Conservation (phyloP, 2,329 filamentous ascomycete genomes). For the Cladosporium phlei region DNA sequence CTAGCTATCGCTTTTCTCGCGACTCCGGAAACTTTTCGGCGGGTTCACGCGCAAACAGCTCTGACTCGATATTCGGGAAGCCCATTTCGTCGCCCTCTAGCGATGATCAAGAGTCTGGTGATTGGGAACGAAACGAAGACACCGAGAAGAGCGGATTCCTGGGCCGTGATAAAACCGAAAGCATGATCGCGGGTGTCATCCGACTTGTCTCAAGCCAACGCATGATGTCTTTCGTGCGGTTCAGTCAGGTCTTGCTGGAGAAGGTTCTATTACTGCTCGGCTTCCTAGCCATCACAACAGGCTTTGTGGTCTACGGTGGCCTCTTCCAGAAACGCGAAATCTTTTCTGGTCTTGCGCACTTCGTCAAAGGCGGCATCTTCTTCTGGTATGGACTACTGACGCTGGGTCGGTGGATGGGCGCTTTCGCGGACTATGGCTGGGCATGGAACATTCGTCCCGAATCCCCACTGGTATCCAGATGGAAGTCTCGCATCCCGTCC, state of each 20-base stretch:
- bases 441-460: constrained; percentile 83
- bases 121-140: constrained; percentile 34
- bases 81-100: constrained; percentile 12
- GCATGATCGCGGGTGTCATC: constrained; percentile 23
- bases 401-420: constrained; percentile 82
- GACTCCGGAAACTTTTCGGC: constrained; percentile 33
- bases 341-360: constrained; percentile 86
- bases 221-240: constrained; percentile 53
- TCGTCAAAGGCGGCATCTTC: constrained; percentile 91
- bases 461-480: constrained; percentile 53
- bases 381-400: constrained; percentile 88
- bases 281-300: constrained; percentile 67
- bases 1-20: constrained; percentile 35
- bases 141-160: constrained; percentile 41
- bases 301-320: constrained; percentile 71
- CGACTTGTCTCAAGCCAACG: constrained; percentile 38
- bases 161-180: constrained; percentile 27
- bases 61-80: constrained; percentile 26
- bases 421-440: constrained; percentile 88
- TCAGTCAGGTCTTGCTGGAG: constrained; percentile 66
- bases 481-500: constrained; percentile 60
- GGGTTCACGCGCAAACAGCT: constrained; percentile 30
- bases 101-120: constrained; percentile 34
- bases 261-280: constrained; percentile 73
- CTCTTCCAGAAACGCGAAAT: constrained; percentile 61